Conservation (phyloP, 441 rosid species). For the Erodium trifolium region DNA sequence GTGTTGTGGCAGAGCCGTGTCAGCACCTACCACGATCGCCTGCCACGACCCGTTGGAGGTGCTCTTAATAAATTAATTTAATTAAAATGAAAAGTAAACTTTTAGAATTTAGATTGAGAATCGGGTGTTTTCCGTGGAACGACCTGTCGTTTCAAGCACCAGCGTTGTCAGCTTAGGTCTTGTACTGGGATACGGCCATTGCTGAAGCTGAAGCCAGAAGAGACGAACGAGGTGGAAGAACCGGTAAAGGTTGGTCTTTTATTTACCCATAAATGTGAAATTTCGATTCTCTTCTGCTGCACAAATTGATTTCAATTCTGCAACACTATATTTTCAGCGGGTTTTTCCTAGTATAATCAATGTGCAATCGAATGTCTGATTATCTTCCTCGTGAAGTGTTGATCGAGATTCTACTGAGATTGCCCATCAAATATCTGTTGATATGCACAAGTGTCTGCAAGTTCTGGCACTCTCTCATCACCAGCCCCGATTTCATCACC, state of each 20-base stretch:
- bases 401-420: neutral
- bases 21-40: no score
- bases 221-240: neutral
- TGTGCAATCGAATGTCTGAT: neutral
- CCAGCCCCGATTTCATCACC: constrained; percentile 10
- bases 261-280: neutral
- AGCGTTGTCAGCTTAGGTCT: no score
- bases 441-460: constrained; percentile 14
- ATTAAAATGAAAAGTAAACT: no score
- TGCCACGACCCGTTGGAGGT: no score
- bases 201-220: neutral
- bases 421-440: constrained; percentile 14
- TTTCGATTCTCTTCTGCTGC: neutral
- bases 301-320: neutral
- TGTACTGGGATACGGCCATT: neutral
- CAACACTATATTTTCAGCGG: neutral
- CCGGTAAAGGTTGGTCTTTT: neutral
- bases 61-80: no score
- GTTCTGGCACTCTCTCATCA: constrained; percentile 14
- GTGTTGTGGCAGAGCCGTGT: no score
- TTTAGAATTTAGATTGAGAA: no score
- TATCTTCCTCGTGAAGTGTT: constrained; percentile 5
- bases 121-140: no score
- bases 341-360: no score
- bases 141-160: no score